Base-by-base conservation (phyloP, 345 rosid species). In the Aquilaria sinensis region DNA sequence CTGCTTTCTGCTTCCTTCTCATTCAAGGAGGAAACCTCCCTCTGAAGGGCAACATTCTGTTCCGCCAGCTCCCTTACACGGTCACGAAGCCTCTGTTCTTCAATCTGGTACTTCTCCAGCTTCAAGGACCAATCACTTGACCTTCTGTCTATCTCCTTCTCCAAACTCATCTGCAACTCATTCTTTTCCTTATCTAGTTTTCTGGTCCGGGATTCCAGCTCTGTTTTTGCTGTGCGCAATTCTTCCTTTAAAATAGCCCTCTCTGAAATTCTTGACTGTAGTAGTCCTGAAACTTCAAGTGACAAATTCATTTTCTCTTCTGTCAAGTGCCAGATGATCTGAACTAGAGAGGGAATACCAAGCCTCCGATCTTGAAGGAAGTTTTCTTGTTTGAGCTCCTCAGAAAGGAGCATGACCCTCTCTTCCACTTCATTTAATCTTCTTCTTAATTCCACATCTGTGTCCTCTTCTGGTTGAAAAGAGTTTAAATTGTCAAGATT, bases 11-110 rank as follows among this genome's bases (percentile, higher is more conserved):
- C 62, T 70, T 91, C 96, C 72, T 75, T 79, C 70, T 89, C 96
- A 53, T 74, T 85, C 31, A 85, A 75, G 60, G 85, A 67, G 62
- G 96, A 75, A 31, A 87, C 80, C 70, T 91, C 90, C 72, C 92
- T 85, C 74, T 95, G 99, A 57, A 95, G 90, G 15, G 96, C 78
- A 67, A 95, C 99, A 66, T 95, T 95, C 48, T 91, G 91, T 79
- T 91, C 99, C 15, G 97, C 97, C 47, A 95, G 89, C 81, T 95
- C 97, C 64, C 99, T 76, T 47, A 91, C 96, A 46, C 97, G 85
- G 52, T 91, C 97, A 45, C 96, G 89, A 56, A 91, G 93, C 79
- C 90, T 91, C 72, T 79, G 83, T 79, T 95, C 99, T 78, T 95
- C 99, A 31, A 71, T 64, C 47, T 80, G 91, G 65, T 82, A 89